Conservation (phyloP, 345 rosid species). For the Salix arbutifolia region DNA sequence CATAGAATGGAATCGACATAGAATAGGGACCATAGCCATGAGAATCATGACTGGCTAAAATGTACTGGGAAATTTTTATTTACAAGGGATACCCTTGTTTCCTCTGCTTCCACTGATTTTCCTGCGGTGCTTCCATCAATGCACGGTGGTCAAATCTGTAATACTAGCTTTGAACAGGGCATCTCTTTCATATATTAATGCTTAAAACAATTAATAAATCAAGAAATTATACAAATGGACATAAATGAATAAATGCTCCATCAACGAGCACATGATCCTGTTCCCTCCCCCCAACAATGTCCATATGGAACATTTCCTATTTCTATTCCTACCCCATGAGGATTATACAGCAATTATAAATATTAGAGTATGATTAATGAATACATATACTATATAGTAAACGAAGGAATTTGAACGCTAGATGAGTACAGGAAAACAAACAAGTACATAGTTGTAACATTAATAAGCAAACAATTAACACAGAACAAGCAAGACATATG, state of each 20-base stretch:
- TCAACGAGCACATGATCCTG: constrained; percentile 58
- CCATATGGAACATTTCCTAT: constrained; percentile 12
- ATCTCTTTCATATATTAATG: not conserved
- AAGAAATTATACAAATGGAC: constrained; percentile 25
- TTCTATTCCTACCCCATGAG: not conserved
- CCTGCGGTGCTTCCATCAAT: not conserved
- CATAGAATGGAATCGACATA: constrained; percentile 5
- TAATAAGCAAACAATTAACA: constrained; percentile 19
- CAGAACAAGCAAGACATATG: constrained; percentile 15
- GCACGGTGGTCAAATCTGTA: not conserved
- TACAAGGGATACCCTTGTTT: not conserved
- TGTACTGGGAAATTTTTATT: not conserved
- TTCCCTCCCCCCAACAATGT: constrained; percentile 32
- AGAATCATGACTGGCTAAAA: constrained; percentile 3
- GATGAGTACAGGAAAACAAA: not conserved
- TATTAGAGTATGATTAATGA: not conserved
- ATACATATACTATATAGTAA: not conserved
- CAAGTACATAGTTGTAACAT: constrained; percentile 1
- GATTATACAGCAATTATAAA: not conserved
- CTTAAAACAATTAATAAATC: not conserved
- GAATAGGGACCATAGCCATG: constrained; percentile 11
- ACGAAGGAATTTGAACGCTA: not conserved
- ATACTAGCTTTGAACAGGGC: not conserved
- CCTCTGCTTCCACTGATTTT: constrained; percentile 5
- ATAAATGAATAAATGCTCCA: constrained; percentile 52